These are phyloP conservation scores for Aspergillus ellipticus DNA, from an alignment of 495 filamentous ascomycete genomes.

Conservation along the genomic window DNA sequence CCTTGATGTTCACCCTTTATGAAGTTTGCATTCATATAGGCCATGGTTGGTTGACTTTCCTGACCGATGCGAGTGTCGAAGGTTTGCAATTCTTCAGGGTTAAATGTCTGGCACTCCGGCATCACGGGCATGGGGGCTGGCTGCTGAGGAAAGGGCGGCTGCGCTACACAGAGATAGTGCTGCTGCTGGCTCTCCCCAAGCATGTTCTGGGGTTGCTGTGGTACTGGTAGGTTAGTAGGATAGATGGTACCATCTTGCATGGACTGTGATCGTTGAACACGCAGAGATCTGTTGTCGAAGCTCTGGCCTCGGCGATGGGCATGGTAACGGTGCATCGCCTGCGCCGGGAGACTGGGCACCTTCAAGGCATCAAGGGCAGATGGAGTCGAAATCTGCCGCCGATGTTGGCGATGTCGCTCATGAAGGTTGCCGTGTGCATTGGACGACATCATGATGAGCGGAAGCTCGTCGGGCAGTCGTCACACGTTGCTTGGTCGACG, in stretches of 20 bases:
- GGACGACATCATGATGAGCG: slow-evolving; percentile 72
- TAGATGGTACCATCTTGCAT: slow-evolving; percentile 55
- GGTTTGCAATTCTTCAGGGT: slow-evolving; percentile 36
- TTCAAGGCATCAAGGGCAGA: slow-evolving; percentile 65
- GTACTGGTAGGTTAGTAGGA: slow-evolving; percentile 62
- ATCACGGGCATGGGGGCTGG: slow-evolving; percentile 20
- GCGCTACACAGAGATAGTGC: slow-evolving; percentile 54
- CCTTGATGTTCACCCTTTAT: slow-evolving; percentile 12
- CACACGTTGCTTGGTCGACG: slow-evolving; percentile 12
- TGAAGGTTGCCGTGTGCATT: slow-evolving; percentile 64
- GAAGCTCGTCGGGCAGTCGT: slow-evolving; percentile 10
- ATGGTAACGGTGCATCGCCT: slow-evolving; percentile 46
- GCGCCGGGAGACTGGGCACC: slow-evolving; percentile 57
- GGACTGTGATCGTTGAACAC: slow-evolving; percentile 43
- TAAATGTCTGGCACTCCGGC: slow-evolving; percentile 29
- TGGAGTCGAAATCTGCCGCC: slow-evolving; percentile 86
- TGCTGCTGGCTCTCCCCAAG: slow-evolving; percentile 76
- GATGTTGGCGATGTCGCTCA: slow-evolving; percentile 68
- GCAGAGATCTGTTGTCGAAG: slow-evolving; percentile 61
- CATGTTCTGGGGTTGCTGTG: slow-evolving; percentile 48
- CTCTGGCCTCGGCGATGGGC: slow-evolving; percentile 75
- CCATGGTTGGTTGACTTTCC: slow-evolving; percentile 18
- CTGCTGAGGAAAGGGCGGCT: slow-evolving; percentile 37
- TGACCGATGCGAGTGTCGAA: slow-evolving; percentile 18
- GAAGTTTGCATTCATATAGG: slow-evolving; percentile 18